Evolutionary conservation across 352 stramenopile species (phyloP).

Genomic region (Globisporangium canariense): DNA sequence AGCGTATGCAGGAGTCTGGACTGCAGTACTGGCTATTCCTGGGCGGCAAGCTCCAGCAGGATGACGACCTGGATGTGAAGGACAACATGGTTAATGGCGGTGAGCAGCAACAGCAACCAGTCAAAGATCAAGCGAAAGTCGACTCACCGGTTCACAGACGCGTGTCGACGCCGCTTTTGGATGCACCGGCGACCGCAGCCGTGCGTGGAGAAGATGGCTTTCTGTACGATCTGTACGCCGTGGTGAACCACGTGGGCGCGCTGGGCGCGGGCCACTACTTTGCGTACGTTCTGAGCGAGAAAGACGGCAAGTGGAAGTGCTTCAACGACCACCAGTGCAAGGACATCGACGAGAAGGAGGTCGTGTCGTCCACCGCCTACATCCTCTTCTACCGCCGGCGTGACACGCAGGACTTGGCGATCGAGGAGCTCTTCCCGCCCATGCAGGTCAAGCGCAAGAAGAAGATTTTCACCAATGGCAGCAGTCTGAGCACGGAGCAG

Average conservation of each 20-base stretch:
- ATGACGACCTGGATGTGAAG: slow-evolving; percentile 1
- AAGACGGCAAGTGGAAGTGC: slow-evolving; percentile 95
- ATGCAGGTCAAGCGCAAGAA: slow-evolving; percentile 29
- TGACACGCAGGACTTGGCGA: slow-evolving; percentile 56
- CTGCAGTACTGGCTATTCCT: slow-evolving; percentile 75
- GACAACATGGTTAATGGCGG: background rate
- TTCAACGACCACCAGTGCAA: slow-evolving; percentile 96
- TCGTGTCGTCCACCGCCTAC: slow-evolving; percentile 85
- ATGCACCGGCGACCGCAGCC: slow-evolving; percentile 57
- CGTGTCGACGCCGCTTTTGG: slow-evolving; percentile 31
- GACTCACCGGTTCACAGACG: slow-evolving; percentile 2
- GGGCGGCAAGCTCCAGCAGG: slow-evolving; percentile 55
- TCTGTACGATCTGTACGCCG: slow-evolving; percentile 96
- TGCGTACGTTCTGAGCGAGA: slow-evolving; percentile 76
- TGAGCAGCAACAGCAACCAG: background rate
- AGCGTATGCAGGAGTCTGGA: slow-evolving; percentile 41
- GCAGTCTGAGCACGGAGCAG: slow-evolving; percentile 4
- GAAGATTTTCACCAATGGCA: slow-evolving; percentile 16
- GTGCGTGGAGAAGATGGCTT: slow-evolving; percentile 50
- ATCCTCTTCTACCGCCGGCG: slow-evolving; percentile 89
- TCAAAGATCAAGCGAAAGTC: background rate
- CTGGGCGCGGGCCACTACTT: slow-evolving; percentile 96
- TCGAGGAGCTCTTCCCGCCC: slow-evolving; percentile 78
- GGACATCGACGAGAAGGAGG: slow-evolving; percentile 84
- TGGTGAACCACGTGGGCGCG: slow-evolving; percentile 97